Base-by-base conservation (phyloP, 768 basidiomycete genomes). In the Trametes elegans region DNA sequence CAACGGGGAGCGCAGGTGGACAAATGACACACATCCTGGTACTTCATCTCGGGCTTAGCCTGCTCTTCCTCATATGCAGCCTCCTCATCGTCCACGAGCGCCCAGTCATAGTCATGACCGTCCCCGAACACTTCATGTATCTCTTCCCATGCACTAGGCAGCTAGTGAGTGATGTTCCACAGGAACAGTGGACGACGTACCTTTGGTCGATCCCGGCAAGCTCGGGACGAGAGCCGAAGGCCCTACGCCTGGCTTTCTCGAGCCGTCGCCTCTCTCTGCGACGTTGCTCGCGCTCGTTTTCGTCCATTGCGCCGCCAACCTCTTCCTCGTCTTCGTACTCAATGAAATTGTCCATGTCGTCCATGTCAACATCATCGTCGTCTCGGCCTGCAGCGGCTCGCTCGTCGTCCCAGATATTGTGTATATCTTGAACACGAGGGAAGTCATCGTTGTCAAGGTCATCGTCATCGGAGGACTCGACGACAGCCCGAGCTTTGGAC, bases 61-160 rank as follows among this genome's bases (percentile, higher is more conserved):
- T 69, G 64, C 23, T 80, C 75, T 23, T 78, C 76, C 8, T 88
- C 83, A 24, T 71, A 74, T 21, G 71, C 72, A 2, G 66, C 68
- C 35, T 78, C 79, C 2, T 92, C 90, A 27, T 95, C 95, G 5
- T 86, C 92, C 41, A 76, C 86, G 40, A 99, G 70, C 11, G 95
- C 95, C 88, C 92, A 95, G 62, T 93, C 93, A 68, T 96, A 99
- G 61, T 98, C 95, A 63, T 88, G 86, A 7, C 97, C 97, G 60
- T 95, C 90, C 29, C 97, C 97, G 61, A 99, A 99, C 1, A 98
- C 92, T 55, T 93, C 95, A 58, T 90, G 87, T 24, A 98, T 89
- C 72, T 98, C 97, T 42, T 90, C 88, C 93, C 93, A 97, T 24
- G 93, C 88, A 64, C 93, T 96, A 61, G 2, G 58, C 26, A 39